Evolutionary conservation across 768 basidiomycete genomes (phyloP).

Genomic region (Hericium alpestre): DNA sequence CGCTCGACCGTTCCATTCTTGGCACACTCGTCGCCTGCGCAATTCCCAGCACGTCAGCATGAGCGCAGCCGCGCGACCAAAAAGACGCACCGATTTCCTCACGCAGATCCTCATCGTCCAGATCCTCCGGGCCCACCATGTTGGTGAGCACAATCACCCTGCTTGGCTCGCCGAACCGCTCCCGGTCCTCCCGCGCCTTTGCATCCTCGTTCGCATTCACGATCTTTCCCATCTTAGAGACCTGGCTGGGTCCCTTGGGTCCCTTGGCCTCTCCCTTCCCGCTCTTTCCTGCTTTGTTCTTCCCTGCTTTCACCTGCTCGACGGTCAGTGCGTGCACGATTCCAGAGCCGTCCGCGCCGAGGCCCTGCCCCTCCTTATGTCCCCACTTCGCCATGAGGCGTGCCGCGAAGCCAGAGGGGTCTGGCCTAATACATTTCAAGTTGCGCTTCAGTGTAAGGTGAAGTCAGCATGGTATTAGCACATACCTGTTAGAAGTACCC

Average conservation of each 20-base stretch:
- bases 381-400: conserved; percentile 95
- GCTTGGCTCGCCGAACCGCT: conserved; percentile 81
- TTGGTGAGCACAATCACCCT: conserved; percentile 85
- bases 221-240: conserved; percentile 76
- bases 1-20: conserved; percentile 90
- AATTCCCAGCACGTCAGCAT: not conserved
- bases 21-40: conserved; percentile 75
- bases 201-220: conserved; percentile 85
- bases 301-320: conserved; percentile 44
- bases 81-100: conserved; percentile 69
- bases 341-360: conserved; percentile 75
- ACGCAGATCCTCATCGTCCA: conserved; percentile 73
- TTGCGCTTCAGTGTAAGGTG: too few species aligned
- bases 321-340: conserved; percentile 85
- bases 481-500: conserved; percentile 14
- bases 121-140: conserved; percentile 77
- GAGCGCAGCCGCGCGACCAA: not conserved
- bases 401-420: conserved; percentile 69
- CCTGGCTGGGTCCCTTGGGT: conserved; percentile 30
- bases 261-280: conserved; percentile 24
- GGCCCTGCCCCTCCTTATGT: conserved; percentile 86
- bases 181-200: conserved; percentile 63
- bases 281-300: conserved; percentile 22
- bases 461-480: not conserved
- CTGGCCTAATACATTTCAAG: conserved; percentile 26